phyloP scores from a whole-genome alignment of 2,329 filamentous ascomycete species.

The Trichoderma sp. region DNA sequence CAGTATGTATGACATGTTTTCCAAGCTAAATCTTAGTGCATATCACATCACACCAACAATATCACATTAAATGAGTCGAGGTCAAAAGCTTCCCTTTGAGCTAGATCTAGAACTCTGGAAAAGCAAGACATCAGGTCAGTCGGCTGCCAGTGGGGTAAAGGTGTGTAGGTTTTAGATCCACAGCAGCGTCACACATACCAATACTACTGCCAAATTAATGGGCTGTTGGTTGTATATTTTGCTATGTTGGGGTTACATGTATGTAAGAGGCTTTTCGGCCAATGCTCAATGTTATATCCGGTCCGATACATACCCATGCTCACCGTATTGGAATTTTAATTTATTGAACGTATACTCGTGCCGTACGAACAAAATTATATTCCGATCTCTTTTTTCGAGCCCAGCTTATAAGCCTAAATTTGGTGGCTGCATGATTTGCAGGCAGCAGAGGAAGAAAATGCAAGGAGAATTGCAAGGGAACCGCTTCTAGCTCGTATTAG shows the following conservation, averaged over 20 bases:
- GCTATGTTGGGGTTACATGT: background rate
- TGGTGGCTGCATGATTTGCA: background rate
- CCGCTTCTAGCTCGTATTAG: background rate
- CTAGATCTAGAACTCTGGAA: background rate
- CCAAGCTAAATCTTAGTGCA: background rate
- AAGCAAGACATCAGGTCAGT: background rate
- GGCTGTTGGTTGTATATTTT: background rate
- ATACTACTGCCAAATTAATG: background rate
- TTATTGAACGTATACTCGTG: background rate
- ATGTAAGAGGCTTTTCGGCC: background rate
- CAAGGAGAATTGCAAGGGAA: background rate
- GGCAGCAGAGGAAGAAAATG: background rate
- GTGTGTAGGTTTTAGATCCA: background rate
- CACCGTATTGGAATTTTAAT: background rate
- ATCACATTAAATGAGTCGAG: background rate
- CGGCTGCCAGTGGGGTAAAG: background rate
- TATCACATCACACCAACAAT: background rate
- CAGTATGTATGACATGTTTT: background rate
- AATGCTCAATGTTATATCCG: background rate
- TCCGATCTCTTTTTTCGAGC: background rate
- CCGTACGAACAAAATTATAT: background rate
- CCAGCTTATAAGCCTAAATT: background rate
- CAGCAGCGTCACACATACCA: background rate
- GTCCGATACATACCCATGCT: background rate
- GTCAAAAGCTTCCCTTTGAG: background rate